Evolutionary conservation across 768 basidiomycete genomes (phyloP), one percentile per base, ranked within the genome.

Genomic region (Suillus ampliporus): DNA sequence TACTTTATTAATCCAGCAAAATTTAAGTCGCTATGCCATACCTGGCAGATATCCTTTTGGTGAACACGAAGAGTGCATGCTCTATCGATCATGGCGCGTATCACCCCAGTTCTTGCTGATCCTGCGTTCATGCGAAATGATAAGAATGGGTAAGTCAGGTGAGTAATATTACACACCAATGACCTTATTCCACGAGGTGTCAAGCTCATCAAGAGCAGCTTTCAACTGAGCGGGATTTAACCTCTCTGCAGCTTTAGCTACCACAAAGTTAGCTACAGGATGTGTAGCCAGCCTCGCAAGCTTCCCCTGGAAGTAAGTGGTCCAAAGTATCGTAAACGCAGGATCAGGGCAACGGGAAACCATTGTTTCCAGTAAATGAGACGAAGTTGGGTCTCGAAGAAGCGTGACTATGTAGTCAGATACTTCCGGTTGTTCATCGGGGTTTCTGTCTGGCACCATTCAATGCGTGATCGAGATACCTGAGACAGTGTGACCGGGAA

Each of bases 201-300:
- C 74, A 38, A 95, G 78, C 69, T 95, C 92, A n/a, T 75, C 68
- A 50, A 88, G 82, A 17, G 86, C 80, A 6, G 77, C 79, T 1
- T 74, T 72, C 38, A 98, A 71, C 64, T 91, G 86, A 5, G 77
- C 76, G 19, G 75, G 79, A n/a, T 83, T 79, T 14, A 88, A 73
- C 51, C 92, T 81, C 56, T 86, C 86, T 31, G 96, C 66, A 1
- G 89, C 91, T 72, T 88, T 90, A 1, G 95, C 90, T 5, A 95
- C 81, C 23, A 98, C 95, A 69, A 95, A 99, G 71, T 99, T 99
- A 14, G 93, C 95, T 2, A 96, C 91, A 3, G 96, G 94, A 74
- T 99, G 97, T 21, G 83, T 79, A 19, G 91, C 88, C 34, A 97
- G 79, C 61, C 89, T 84, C 4, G 83, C 76, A 41, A 97, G 79